phyloP scores from a whole-genome alignment of 2,329 filamentous ascomycete species.

The Albifimbria verrucaria region DNA sequence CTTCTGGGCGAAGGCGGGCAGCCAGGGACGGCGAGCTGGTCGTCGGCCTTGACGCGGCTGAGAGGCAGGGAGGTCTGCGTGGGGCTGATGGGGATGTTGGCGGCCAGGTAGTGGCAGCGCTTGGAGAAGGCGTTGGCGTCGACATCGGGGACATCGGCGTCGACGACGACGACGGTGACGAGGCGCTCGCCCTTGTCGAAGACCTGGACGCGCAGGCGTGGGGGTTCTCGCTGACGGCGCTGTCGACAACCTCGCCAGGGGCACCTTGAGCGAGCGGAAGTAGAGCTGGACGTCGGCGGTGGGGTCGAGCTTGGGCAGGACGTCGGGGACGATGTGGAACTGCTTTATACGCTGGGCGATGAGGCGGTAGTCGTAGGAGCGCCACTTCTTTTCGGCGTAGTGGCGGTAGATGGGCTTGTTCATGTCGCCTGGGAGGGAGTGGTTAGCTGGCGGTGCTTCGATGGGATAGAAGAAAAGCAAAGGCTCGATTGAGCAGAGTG shows the following conservation, averaged over 20 bases:
- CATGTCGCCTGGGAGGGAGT: conserved; percentile 70
- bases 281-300: conserved; percentile 76
- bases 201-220: conserved; percentile 76
- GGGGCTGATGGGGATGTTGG: conserved; percentile 53
- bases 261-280: conserved; percentile 70
- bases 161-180: conserved; percentile 80
- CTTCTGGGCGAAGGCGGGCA: conserved; percentile 83
- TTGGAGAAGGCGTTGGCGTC: conserved; percentile 73
- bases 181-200: conserved; percentile 81
- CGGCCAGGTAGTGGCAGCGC: conserved; percentile 84
- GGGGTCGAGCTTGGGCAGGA: conserved; percentile 77
- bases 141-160: conserved; percentile 83
- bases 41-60: conserved; percentile 52
- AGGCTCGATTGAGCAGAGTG: too few species aligned
- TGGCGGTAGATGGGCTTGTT: conserved; percentile 92
- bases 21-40: conserved; percentile 77
- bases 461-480: too few species aligned
- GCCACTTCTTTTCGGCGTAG: conserved; percentile 86
- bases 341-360: conserved; percentile 82
- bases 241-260: conserved; percentile 77
- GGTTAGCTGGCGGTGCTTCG: conserved; percentile 10
- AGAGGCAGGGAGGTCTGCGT: conserved; percentile 62
- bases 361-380: conserved; percentile 73
- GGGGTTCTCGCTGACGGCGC: conserved; percentile 69
- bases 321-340: conserved; percentile 83